phyloP scores from a whole-genome alignment of 2,329 filamentous ascomycete species.

The Biscogniauxia mediterranea region DNA sequence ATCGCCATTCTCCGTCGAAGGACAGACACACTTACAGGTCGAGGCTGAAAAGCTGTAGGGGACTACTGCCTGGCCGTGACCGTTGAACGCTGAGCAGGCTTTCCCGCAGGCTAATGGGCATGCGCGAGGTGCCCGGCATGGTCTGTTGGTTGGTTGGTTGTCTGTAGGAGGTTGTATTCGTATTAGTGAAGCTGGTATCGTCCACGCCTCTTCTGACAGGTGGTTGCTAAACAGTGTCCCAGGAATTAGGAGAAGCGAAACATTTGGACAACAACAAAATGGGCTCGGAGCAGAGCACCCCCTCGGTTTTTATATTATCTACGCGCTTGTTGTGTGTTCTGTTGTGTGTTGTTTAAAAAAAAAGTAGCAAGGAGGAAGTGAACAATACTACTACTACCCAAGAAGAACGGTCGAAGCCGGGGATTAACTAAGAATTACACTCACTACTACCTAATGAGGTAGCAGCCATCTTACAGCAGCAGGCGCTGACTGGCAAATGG shows the following conservation, averaged over 20 bases:
- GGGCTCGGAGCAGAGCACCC: neutral
- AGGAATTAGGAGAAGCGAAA: neutral
- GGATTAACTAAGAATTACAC: neutral
- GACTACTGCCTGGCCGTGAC: conserved; percentile 53
- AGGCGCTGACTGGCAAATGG: neutral
- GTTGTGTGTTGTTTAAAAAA: no score
- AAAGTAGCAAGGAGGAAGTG: no score
- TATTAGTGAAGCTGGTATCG: neutral
- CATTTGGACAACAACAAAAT: neutral
- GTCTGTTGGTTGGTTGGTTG: conserved; percentile 5
- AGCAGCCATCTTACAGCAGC: neutral
- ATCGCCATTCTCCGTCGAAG: neutral
- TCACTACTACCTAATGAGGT: neutral
- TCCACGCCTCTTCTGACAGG: neutral
- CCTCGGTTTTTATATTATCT: neutral
- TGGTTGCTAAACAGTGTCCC: neutral
- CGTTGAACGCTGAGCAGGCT: conserved; percentile 62
- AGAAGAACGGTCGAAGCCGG: neutral
- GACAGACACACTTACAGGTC: conserved; percentile 58
- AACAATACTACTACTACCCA: neutral
- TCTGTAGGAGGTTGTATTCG: neutral
- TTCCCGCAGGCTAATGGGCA: conserved; percentile 69
- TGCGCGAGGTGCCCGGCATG: conserved; percentile 67
- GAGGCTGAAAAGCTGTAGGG: conserved; percentile 61
- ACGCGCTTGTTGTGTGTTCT: neutral